These are phyloP conservation scores for Bipolaris cookei DNA, from an alignment of 2,329 filamentous ascomycete species.

Conservation along the genomic window DNA sequence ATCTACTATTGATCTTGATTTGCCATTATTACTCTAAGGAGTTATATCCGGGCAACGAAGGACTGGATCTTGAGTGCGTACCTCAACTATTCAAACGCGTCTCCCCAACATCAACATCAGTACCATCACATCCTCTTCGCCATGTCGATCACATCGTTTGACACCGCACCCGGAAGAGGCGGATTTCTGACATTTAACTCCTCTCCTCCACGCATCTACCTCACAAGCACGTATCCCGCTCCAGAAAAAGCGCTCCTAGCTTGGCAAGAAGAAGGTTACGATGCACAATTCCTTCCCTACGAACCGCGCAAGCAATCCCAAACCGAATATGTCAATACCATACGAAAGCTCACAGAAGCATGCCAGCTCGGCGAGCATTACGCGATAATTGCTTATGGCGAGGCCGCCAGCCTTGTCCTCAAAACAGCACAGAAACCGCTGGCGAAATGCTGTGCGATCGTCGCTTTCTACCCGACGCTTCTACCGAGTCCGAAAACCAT, in stretches of 20 bases:
- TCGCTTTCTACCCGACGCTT: slow-evolving; percentile 53
- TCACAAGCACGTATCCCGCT: slow-evolving; percentile 50
- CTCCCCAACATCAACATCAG: not conserved
- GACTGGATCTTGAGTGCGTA: not conserved
- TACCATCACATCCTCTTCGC: not conserved
- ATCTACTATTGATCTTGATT: not conserved
- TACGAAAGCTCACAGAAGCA: slow-evolving; percentile 49
- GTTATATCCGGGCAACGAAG: not conserved
- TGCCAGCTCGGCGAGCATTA: slow-evolving; percentile 49
- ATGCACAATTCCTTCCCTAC: slow-evolving; percentile 49
- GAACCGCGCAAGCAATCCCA: slow-evolving; percentile 23
- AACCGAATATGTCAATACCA: slow-evolving; percentile 39
- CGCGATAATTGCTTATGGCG: slow-evolving; percentile 50
- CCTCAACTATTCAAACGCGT: not conserved
- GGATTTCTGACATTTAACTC: slow-evolving; percentile 50
- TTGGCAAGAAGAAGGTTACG: slow-evolving; percentile 54
- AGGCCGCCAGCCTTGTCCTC: slow-evolving; percentile 51
- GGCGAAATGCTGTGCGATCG: slow-evolving; percentile 49
- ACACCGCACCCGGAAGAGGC: slow-evolving; percentile 25
- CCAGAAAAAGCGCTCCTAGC: slow-evolving; percentile 48
- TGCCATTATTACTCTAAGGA: not conserved
- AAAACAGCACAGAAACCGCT: slow-evolving; percentile 51
- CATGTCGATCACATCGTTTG: slow-evolving; percentile 41
- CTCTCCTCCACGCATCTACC: slow-evolving; percentile 46
- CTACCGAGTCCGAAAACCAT: slow-evolving; percentile 48